phyloP scores from a whole-genome alignment of 176 grass and related monocot species.

The Eragrostis nindensis region DNA sequence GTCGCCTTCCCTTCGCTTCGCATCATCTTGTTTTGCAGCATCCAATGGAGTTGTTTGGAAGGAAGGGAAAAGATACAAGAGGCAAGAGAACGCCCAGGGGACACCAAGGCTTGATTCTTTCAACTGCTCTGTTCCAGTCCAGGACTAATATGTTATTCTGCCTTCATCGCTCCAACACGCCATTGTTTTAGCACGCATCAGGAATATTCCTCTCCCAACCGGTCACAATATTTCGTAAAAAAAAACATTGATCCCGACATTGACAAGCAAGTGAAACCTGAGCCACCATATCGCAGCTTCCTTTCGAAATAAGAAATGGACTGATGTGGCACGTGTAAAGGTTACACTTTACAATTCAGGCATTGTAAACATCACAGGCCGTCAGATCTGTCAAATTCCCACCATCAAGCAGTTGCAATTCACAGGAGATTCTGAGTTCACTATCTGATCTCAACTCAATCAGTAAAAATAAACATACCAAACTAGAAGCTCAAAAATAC shows the following conservation, averaged over 20 bases:
- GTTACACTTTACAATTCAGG: neutral
- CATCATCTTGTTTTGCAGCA: slow-evolving; percentile 35
- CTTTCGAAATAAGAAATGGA: neutral
- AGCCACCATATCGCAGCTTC: too few relatives aligned
- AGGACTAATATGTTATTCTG: neutral
- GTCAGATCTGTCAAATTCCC: neutral
- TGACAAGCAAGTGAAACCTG: neutral
- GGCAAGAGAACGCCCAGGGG: neutral
- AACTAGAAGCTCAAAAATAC: slow-evolving; percentile 38
- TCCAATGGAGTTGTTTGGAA: neutral
- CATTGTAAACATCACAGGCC: neutral
- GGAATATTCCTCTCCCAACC: too few relatives aligned
- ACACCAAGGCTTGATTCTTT: neutral
- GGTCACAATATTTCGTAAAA: too few relatives aligned
- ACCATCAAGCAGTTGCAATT: slow-evolving; percentile 8
- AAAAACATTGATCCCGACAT: neutral
- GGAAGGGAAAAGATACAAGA: neutral
- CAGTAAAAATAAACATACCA: neutral
- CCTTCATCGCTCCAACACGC: neutral
- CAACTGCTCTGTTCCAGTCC: too few relatives aligned
- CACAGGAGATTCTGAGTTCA: neutral
- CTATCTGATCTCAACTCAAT: slow-evolving; percentile 7
- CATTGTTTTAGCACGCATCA: neutral
- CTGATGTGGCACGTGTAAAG: neutral
- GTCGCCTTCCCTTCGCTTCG: slow-evolving; percentile 30